A percentile compares a stretch with the other conserved stretches of the same genome.
Conservation (phyloP, 805 yeast species). For the Metahyphopichia silvanorum region DNA sequence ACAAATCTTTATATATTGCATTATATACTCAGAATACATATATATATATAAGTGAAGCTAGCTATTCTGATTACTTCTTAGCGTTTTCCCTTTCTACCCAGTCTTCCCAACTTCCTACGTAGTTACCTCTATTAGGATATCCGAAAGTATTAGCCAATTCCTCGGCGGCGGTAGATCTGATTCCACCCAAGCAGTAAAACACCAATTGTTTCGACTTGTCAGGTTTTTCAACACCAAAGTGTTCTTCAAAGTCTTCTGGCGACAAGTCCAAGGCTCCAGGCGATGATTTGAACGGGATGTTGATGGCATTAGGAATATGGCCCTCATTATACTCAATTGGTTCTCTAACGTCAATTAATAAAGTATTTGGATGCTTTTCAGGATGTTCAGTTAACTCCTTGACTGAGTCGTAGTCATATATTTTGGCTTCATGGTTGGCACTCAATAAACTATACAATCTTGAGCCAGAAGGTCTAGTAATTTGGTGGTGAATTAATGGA, state of each 20-base stretch:
- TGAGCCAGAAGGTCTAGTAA: background rate
- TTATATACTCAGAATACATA: no score
- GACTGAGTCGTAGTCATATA: slow-evolving; percentile 52
- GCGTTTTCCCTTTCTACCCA: slow-evolving; percentile 54
- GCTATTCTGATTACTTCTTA: no score
- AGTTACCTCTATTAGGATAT: slow-evolving; percentile 78
- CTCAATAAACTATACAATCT: slow-evolving; percentile 37
- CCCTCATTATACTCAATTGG: slow-evolving; percentile 76
- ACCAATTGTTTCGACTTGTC: slow-evolving; percentile 64
- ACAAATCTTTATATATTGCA: no score
- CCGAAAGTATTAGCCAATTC: slow-evolving; percentile 91
- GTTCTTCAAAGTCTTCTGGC: slow-evolving; percentile 73
- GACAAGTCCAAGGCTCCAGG: slow-evolving; percentile 89
- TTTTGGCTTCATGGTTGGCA: slow-evolving; percentile 40
- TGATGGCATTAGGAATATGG: slow-evolving; percentile 78
- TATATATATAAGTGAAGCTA: no score
- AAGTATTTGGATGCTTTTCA: slow-evolving; percentile 37
- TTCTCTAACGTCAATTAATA: slow-evolving; percentile 89
- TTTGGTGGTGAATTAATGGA: background rate
- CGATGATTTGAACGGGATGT: slow-evolving; percentile 83
- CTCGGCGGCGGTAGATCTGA: slow-evolving; percentile 86
- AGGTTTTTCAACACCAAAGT: slow-evolving; percentile 84
- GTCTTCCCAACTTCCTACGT: slow-evolving; percentile 83
- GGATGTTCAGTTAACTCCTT: slow-evolving; percentile 42
- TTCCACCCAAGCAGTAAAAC: slow-evolving; percentile 91